Conservation (phyloP, 148 eudicot genomes). For the Nepenthes mirabilis region DNA sequence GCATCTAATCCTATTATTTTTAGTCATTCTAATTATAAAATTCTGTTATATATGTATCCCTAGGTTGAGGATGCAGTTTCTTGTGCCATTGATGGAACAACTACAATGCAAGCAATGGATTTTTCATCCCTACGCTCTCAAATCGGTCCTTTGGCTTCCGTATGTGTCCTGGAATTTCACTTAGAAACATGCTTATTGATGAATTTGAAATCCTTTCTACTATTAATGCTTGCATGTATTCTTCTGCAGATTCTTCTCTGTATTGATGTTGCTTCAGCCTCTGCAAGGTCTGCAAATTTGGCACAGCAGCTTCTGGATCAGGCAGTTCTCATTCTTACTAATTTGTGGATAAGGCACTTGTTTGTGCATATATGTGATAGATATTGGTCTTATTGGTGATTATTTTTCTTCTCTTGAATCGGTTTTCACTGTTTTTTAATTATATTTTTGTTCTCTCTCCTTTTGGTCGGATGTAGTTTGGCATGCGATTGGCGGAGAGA, state of each 20-base stretch:
- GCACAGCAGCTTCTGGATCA: slow-evolving; percentile 76
- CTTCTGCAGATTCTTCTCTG: slow-evolving; percentile 72
- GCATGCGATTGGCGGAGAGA: too few relatives aligned
- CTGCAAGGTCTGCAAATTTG: slow-evolving; percentile 51
- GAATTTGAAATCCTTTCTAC: neutral
- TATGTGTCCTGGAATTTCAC: slow-evolving; percentile 23
- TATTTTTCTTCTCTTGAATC: too few relatives aligned
- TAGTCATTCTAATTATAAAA: too few relatives aligned
- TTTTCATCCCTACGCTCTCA: slow-evolving; percentile 67
- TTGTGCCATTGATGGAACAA: slow-evolving; percentile 72
- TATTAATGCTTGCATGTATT: slow-evolving; percentile 1
- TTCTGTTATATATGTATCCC: neutral
- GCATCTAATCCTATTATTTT: too few relatives aligned
- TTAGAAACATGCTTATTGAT: neutral
- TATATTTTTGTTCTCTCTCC: too few relatives aligned
- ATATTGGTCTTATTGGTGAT: neutral
- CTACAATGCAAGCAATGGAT: slow-evolving; percentile 68
- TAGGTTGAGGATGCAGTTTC: slow-evolving; percentile 89
- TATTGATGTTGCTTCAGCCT: slow-evolving; percentile 83
- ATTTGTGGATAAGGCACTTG: slow-evolving; percentile 3
- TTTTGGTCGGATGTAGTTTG: too few relatives aligned
- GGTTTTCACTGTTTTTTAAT: too few relatives aligned
- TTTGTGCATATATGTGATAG: slow-evolving; percentile 3
- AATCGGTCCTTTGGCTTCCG: slow-evolving; percentile 79
- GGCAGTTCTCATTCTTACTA: slow-evolving; percentile 30